Evolutionary conservation across 495 filamentous ascomycete genomes (phyloP).

Genomic region (Cairneyella variabilis): DNA sequence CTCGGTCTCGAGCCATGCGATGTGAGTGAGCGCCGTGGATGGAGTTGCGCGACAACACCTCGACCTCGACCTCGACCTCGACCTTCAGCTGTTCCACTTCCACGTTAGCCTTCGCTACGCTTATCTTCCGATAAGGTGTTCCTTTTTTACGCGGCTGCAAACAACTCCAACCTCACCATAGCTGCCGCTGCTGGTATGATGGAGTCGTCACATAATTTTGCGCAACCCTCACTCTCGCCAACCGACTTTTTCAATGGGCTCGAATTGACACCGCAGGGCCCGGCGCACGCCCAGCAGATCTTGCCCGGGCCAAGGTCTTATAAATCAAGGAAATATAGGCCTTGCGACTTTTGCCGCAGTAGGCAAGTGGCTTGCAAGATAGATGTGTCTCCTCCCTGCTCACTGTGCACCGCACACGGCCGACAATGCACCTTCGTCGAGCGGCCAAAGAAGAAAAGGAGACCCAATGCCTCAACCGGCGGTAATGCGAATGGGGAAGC

Average conservation of each 20-base stretch:
- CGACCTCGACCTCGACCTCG: too few species aligned
- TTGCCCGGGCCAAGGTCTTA: slow-evolving; percentile 23
- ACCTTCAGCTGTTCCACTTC: too few species aligned
- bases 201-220: too few species aligned
- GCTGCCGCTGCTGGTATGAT: too few species aligned
- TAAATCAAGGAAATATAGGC: slow-evolving; percentile 26
- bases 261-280: slow-evolving; percentile 13
- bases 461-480: slow-evolving; percentile 15
- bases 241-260: slow-evolving; percentile 24
- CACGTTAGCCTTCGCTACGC: too few species aligned
- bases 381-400: slow-evolving; percentile 26
- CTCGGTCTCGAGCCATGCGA: too few species aligned
- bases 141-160: too few species aligned
- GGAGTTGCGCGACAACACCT: too few species aligned
- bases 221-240: slow-evolving; percentile 23
- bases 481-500: slow-evolving; percentile 15
- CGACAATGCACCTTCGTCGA: slow-evolving; percentile 35
- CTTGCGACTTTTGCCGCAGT: slow-evolving; percentile 26
- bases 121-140: too few species aligned
- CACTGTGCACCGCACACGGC: slow-evolving; percentile 30
- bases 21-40: too few species aligned
- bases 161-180: too few species aligned
- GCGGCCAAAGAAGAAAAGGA: slow-evolving; percentile 27
- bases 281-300: too few species aligned
- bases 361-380: slow-evolving; percentile 27